Conservation (phyloP, 2,329 filamentous ascomycete species). For the Paramyrothecium sp. region DNA sequence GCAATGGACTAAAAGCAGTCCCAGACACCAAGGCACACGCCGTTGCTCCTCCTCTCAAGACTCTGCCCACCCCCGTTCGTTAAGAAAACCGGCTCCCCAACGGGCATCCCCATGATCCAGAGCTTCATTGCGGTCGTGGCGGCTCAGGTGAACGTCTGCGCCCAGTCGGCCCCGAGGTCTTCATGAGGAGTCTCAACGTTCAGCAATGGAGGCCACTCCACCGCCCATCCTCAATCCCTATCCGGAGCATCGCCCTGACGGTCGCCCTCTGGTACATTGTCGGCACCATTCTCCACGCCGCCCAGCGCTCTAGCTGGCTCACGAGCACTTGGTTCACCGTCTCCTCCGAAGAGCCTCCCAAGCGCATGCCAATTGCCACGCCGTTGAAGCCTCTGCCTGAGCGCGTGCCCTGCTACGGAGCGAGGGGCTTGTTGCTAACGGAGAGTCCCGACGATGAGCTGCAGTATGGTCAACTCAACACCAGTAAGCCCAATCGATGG, state of each 20-base stretch:
- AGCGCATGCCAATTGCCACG: not conserved
- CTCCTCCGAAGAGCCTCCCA: not conserved
- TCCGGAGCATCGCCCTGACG: not conserved
- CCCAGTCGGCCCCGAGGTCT: not conserved
- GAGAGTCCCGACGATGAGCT: slow-evolving; percentile 7
- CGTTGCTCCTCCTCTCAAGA: not conserved
- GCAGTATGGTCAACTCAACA: slow-evolving; percentile 9
- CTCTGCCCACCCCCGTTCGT: not conserved
- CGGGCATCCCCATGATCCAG: slow-evolving; percentile 1
- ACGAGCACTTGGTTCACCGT: not conserved
- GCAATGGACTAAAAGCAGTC: not conserved
- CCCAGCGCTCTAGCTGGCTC: not conserved
- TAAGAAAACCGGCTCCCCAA: not conserved
- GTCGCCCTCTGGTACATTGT: not conserved
- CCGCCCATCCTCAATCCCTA: not conserved
- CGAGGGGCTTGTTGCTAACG: slow-evolving; percentile 34
- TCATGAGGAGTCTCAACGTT: not conserved
- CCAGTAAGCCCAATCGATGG: slow-evolving; percentile 5
- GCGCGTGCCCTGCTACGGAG: slow-evolving; percentile 25
- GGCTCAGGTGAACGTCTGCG: not conserved
- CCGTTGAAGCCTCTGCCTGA: not conserved
- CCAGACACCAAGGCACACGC: not conserved
- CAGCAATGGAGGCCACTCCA: not conserved
- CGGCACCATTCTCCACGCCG: not conserved
- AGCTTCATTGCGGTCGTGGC: not conserved